Evolutionary conservation across 1,284 basidiomycete genomes (phyloP).

Genomic region (Salmacisia buchloeana): DNA sequence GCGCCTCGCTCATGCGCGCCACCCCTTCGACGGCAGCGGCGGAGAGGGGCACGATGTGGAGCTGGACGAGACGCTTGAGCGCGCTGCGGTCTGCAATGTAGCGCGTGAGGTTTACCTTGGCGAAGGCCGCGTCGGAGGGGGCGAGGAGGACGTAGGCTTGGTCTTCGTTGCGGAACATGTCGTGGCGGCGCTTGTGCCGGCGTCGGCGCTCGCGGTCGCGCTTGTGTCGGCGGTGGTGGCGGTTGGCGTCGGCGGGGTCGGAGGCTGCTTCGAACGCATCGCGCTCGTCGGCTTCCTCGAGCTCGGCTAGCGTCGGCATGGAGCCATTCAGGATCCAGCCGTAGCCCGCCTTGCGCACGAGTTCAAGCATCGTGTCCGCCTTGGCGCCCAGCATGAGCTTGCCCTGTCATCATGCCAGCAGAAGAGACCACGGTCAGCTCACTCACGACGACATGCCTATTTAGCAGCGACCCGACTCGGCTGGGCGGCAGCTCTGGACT

Average conservation of each 20-base stretch:
- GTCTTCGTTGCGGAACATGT: slow-evolving; percentile 11
- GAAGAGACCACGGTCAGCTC: too few relatives aligned
- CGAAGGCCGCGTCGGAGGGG: slow-evolving; percentile 87
- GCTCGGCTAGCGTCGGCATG: slow-evolving; percentile 15
- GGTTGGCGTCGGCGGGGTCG: slow-evolving; percentile 7
- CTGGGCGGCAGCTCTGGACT: neutral
- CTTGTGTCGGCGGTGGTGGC: slow-evolving; percentile 5
- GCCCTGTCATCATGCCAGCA: neutral
- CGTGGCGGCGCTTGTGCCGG: slow-evolving; percentile 2
- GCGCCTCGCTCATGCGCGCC: slow-evolving; percentile 20
- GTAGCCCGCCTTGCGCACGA: slow-evolving; percentile 60
- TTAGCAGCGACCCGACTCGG: neutral
- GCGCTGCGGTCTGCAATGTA: slow-evolving; percentile 57
- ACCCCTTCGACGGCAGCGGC: slow-evolving; percentile 48
- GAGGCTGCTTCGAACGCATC: neutral
- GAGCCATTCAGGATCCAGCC: slow-evolving; percentile 85
- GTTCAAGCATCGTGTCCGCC: slow-evolving; percentile 69
- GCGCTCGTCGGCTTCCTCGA: slow-evolving; percentile 7
- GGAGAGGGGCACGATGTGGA: slow-evolving; percentile 73
- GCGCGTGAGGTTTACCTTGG: slow-evolving; percentile 74
- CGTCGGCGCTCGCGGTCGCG: slow-evolving; percentile 11
- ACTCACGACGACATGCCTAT: too few relatives aligned
- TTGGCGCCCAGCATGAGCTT: slow-evolving; percentile 84
- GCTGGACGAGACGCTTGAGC: slow-evolving; percentile 68
- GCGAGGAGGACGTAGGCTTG: slow-evolving; percentile 60